Base-by-base conservation (phyloP, 352 stramenopile species). In the Pythium graminicola region DNA sequence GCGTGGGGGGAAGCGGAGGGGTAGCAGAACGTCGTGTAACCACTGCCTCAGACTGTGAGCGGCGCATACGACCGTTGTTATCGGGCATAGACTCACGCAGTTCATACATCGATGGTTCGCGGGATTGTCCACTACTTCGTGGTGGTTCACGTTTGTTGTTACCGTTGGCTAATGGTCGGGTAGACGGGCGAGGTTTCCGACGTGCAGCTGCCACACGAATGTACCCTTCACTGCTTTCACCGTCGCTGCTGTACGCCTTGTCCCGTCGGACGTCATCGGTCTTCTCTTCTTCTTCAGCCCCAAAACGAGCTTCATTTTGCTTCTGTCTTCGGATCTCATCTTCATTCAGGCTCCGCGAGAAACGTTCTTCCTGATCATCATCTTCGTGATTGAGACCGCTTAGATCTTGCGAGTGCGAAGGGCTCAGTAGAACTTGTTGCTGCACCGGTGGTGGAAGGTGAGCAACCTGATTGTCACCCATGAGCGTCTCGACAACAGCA, bases 391-490 rank as follows among this genome's bases (percentile, higher is more conserved):
- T 40, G 0, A 70, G 68, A 0, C 74, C 79, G 0, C 62, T 64
- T n/a, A 87, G 48, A 39, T 89, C 79, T 49, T 89, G 76, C 5
- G 79, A 86, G 47, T 84, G 73, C 7, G 73, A 76, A 24, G 76
- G 76, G 55, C 79, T 89, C 1, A 69, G 54, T 28, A 70, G 27
- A 6, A 50, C 46, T 6, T 65, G 64, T 55, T 80, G 43, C 19
- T 80, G 43, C 9, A 31, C 38, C 2, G 35, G 20, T 14, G 39
- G 44, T 14, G 44, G 49, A 6, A 20, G 46, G 40, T 50, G 38
- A 9, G 35, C 11, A 24, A 40, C 41, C 35, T 63, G 50, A 40
- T 68, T 66, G 22, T 67, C 62, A 24, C 50, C 64, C 16, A 54
- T 7, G 8, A 57, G 10, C 6, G 48, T 40, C 26, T 66, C 47